These are phyloP conservation scores for Talaromyces nanjingensis DNA, from an alignment of 495 filamentous ascomycete species.

Conservation along the genomic window DNA sequence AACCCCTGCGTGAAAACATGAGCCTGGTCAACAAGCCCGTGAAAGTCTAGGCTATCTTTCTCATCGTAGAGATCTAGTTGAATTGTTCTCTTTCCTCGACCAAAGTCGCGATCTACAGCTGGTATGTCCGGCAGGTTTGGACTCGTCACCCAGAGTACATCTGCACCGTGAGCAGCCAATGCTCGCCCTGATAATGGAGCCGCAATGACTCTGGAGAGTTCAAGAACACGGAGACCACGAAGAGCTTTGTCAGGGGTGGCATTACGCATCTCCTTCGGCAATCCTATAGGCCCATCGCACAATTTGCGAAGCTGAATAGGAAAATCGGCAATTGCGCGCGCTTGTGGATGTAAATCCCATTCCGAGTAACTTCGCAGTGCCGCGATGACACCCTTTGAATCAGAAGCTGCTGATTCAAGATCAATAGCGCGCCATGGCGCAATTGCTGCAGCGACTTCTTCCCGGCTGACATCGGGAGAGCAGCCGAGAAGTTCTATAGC, in stretches of 20 bases:
- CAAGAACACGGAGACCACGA: conserved; percentile 38
- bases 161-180: conserved; percentile 53
- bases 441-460: conserved; percentile 24
- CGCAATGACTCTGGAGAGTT: conserved; percentile 48
- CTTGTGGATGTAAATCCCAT: conserved; percentile 36
- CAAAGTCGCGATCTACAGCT: conserved; percentile 60
- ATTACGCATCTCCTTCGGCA: conserved; percentile 5
- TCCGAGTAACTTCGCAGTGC: conserved; percentile 29
- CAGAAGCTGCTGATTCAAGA: conserved; percentile 26
- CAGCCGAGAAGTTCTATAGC: conserved; percentile 29
- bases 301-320: conserved; percentile 30
- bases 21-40: conserved; percentile 39
- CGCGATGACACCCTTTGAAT: conserved; percentile 27
- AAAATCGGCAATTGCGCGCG: conserved; percentile 25
- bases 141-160: conserved; percentile 56
- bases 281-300: conserved; percentile 13
- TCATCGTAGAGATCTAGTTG: conserved; percentile 43
- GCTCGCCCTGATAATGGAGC: conserved; percentile 49
- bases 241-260: conserved; percentile 14
- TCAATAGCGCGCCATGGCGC: conserved; percentile 26
- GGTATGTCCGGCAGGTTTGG: conserved; percentile 55
- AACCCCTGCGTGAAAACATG: conserved; percentile 49
- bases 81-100: conserved; percentile 49
- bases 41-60: conserved; percentile 35
- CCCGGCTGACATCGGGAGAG: conserved; percentile 16